Conservation (phyloP, 306 rosid genomes). For the Dicorynia guianensis region DNA sequence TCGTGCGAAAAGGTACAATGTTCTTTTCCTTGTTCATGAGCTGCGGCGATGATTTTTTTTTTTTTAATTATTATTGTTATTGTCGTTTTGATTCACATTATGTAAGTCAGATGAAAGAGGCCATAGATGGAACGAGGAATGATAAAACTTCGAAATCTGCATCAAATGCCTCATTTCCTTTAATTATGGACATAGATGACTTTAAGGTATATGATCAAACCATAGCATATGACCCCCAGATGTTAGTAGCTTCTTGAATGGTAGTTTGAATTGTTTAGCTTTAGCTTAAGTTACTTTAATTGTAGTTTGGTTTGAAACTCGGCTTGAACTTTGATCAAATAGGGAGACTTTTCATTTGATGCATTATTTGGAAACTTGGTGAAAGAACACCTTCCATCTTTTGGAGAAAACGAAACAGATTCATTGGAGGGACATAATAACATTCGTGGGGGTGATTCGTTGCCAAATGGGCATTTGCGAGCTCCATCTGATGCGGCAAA, state of each 20-base stretch:
- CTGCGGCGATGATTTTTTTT: too few species aligned
- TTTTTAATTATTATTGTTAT: too few species aligned
- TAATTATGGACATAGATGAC: slow-evolving; percentile 68
- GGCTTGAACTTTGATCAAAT: slow-evolving; percentile 11
- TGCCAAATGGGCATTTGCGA: slow-evolving; percentile 65
- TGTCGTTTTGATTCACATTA: too few species aligned
- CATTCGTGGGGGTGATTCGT: slow-evolving; percentile 47
- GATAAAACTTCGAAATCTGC: slow-evolving; percentile 44
- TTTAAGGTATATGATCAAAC: slow-evolving; percentile 59
- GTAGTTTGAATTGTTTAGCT: not conserved
- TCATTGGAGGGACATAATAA: slow-evolving; percentile 53
- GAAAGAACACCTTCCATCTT: slow-evolving; percentile 75
- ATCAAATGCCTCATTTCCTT: slow-evolving; percentile 59
- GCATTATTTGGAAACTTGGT: slow-evolving; percentile 76
- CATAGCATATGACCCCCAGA: not conserved
- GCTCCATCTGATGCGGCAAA: slow-evolving; percentile 52
- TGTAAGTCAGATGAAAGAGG: slow-evolving; percentile 56
- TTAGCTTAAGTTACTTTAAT: not conserved
- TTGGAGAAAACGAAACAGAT: slow-evolving; percentile 67
- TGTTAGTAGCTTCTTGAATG: not conserved
- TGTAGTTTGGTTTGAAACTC: not conserved
- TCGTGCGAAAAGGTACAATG: too few species aligned
- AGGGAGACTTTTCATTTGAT: slow-evolving; percentile 81
- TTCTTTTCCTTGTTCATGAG: too few species aligned
- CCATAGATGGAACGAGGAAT: slow-evolving; percentile 51